Base-by-base conservation (phyloP, 805 yeast species). In the Peterozyma toletana region DNA sequence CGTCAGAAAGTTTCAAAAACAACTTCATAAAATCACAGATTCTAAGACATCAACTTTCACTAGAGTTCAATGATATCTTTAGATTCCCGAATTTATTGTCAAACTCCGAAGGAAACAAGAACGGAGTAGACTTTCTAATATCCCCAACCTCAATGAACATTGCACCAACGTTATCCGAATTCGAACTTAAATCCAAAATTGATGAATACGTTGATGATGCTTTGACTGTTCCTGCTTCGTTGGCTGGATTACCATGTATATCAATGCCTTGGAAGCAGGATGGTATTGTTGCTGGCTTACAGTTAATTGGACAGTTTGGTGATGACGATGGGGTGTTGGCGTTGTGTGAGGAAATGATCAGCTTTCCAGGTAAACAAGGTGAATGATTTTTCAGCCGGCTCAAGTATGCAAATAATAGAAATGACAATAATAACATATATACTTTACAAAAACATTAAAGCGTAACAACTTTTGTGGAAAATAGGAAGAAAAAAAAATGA, bases 161-260 rank as follows among this genome's bases (percentile, higher is more conserved):
- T 13, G 83, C 91, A 13, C 85, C 77, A 29, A 68, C 67, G 6
- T 53, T 84, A 1, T 63, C 65, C 2, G 74, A 73, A n/a, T 75
- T 68, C 44, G 46, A 51, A 9, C 46, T 51, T 3, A 52, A 57
- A 6, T 65, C 73, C 37, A 73, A 83, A 2, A 68, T 83, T 3
- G 77, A 77, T 38, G 73, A 83, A 14, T 89, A 85, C 53, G 68
- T 83, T 42, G 86, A 88, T 59, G 99, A 93, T 60, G 78, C 85
- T 0, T 71, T 89, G 45, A 87, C 96, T 0, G 84, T 89, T 4
- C 97, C 99, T 0, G 85, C 93, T 35, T 89, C 96, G 1, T 63
- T 95, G 46, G 95, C 96, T 0, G 98, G 98, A 0, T 59, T 91
- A 2, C 99, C 99, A 1, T 78, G 96, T 0, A 71, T 91, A 10